Conservation (phyloP, 2,329 filamentous ascomycete genomes). For the Aureobasidium musti region DNA sequence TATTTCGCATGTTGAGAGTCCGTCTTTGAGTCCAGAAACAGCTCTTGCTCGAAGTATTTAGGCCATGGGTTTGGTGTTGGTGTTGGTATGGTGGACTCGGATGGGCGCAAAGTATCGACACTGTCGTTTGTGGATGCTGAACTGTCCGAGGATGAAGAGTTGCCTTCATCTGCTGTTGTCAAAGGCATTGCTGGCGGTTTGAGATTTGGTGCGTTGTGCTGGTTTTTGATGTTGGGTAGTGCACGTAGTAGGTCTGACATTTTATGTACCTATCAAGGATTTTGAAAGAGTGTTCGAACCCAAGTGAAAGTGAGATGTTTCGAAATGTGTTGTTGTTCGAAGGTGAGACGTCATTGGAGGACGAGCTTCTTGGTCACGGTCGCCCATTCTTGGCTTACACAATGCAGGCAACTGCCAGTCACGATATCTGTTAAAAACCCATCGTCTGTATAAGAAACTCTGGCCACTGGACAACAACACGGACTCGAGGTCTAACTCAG, state of each 20-base stretch:
- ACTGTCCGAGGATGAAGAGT: constrained; percentile 59
- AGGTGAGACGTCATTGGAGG: constrained; percentile 7
- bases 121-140: constrained; percentile 93
- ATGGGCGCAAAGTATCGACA: constrained; percentile 53
- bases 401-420: too few species aligned
- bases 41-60: constrained; percentile 84
- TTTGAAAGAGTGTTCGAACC: not conserved
- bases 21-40: constrained; percentile 64
- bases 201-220: not conserved
- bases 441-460: too few species aligned
- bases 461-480: not conserved
- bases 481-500: not conserved
- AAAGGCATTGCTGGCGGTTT: constrained; percentile 43
- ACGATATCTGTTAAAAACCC: not conserved
- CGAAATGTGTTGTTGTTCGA: constrained; percentile 3
- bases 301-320: not conserved
- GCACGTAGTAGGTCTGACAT: constrained; percentile 33
- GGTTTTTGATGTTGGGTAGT: constrained; percentile 29
- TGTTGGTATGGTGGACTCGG: constrained; percentile 50
- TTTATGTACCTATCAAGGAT: not conserved
- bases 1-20: constrained; percentile 59
- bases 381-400: not conserved
- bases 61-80: constrained; percentile 79
- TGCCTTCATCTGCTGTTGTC: constrained; percentile 46
- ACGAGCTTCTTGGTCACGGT: not conserved